phyloP scores from a whole-genome alignment of 352 stramenopile genomes.

The Phytophthora hibernalis region DNA sequence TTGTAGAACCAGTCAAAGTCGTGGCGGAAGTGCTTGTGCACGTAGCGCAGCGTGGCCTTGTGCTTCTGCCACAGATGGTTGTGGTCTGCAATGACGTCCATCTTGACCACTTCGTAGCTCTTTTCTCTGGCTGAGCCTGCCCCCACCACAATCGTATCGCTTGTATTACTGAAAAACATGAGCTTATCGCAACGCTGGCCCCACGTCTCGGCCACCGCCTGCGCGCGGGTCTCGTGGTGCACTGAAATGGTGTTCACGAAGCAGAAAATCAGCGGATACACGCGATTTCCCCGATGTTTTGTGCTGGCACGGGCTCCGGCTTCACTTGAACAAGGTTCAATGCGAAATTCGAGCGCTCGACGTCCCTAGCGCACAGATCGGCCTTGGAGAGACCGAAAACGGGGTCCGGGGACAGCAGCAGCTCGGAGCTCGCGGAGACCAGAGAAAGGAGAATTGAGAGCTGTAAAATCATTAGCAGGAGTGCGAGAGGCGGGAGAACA shows the following conservation, averaged over 20 bases:
- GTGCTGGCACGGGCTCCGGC: slow-evolving; percentile 24
- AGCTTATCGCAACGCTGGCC: slow-evolving; percentile 82
- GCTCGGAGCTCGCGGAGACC: slow-evolving; percentile 9
- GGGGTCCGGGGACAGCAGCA: slow-evolving; percentile 14
- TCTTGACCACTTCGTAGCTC: slow-evolving; percentile 64
- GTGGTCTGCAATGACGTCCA: slow-evolving; percentile 77
- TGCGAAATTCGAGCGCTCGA: slow-evolving; percentile 46
- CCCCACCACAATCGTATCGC: slow-evolving; percentile 52
- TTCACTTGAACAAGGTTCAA: slow-evolving; percentile 56
- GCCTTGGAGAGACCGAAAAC: slow-evolving; percentile 43
- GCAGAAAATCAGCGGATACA: slow-evolving; percentile 74
- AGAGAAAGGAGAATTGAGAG: slow-evolving; percentile 9
- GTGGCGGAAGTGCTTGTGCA: slow-evolving; percentile 75
- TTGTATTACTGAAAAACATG: slow-evolving; percentile 86
- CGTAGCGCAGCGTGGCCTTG: slow-evolving; percentile 75
- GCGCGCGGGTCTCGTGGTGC: slow-evolving; percentile 64
- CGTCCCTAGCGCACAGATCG: slow-evolving; percentile 64
- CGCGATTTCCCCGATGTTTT: slow-evolving; percentile 8
- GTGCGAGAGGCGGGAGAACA: background rate
- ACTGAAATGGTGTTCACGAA: slow-evolving; percentile 86
- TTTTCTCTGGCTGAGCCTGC: slow-evolving; percentile 25
- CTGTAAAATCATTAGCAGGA: slow-evolving; percentile 18
- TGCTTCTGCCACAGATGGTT: slow-evolving; percentile 89
- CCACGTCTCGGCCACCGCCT: slow-evolving; percentile 81
- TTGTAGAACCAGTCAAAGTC: slow-evolving; percentile 91